A percentile compares a stretch with the other conserved stretches of the same genome.
These are phyloP conservation scores for Beta lomatogona DNA, from an alignment of 179 eudicot genomes.

Conservation along the genomic window DNA sequence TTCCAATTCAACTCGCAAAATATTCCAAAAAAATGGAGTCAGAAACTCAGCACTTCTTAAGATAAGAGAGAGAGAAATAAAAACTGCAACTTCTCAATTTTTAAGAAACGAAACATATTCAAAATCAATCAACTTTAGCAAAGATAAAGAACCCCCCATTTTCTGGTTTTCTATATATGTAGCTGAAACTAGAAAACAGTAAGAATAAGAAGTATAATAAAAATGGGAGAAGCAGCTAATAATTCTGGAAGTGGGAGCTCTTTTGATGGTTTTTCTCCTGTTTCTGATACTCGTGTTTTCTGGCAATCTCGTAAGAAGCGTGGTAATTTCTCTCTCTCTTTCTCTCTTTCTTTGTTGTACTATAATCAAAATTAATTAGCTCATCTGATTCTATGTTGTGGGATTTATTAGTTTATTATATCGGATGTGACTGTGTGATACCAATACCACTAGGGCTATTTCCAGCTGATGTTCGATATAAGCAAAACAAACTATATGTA, in stretches of 20 bases:
- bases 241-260: conserved; percentile 18
- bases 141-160: neutral
- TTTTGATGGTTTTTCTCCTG: conserved; percentile 50
- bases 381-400: neutral
- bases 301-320: conserved; percentile 78
- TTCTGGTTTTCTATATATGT: neutral
- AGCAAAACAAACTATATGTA: too few relatives aligned
- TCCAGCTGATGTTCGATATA: too few relatives aligned
- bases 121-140: neutral
- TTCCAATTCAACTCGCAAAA: neutral
- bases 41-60: too few relatives aligned
- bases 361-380: neutral
- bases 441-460: too few relatives aligned
- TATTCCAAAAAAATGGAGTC: neutral
- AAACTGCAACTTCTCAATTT: neutral
- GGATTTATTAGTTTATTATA: neutral
- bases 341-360: neutral
- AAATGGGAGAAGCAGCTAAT: conserved; percentile 35
- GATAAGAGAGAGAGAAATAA: neutral
- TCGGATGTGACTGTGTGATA: too few relatives aligned
- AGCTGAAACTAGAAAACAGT: neutral
- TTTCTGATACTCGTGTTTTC: conserved; percentile 53
- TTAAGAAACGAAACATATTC: neutral
- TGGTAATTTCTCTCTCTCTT: conserved; percentile 30
- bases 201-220: neutral